Conservation (phyloP, 23 red algal genomes). For the Gracilaria domingensis region DNA sequence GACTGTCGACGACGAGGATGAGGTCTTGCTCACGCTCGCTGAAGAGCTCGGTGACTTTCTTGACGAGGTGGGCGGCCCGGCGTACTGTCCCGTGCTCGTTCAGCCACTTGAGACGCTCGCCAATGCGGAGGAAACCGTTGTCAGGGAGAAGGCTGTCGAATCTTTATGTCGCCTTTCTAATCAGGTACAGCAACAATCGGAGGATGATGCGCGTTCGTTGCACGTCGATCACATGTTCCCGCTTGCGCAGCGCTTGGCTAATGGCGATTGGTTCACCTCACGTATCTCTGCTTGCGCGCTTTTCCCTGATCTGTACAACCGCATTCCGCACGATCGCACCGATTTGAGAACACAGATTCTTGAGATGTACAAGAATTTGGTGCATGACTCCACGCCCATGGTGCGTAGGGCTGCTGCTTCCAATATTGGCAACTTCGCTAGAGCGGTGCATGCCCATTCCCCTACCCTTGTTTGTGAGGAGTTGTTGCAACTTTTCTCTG, state of each 20-base stretch:
- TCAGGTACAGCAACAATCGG: constrained; percentile 38
- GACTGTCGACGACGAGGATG: constrained; percentile 98
- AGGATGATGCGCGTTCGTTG: constrained; percentile 59
- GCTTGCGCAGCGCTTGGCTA: constrained; percentile 84
- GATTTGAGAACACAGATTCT: constrained; percentile 70
- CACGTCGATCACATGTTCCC: constrained; percentile 91
- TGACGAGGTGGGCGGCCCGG: constrained; percentile 83
- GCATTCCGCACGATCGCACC: constrained; percentile 59
- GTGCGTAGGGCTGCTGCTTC: constrained; percentile 92
- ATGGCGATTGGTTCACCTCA: constrained; percentile 98
- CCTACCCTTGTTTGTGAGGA: constrained; percentile 50
- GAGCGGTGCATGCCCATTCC: constrained; percentile 53
- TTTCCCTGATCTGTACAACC: constrained; percentile 69
- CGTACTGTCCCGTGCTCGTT: constrained; percentile 73
- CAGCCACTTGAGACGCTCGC: constrained; percentile 89
- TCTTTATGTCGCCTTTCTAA: constrained; percentile 65
- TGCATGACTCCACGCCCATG: constrained; percentile 96
- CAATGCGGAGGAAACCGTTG: constrained; percentile 93
- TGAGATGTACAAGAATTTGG: constrained; percentile 72
- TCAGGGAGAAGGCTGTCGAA: constrained; percentile 93
- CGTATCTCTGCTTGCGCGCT: constrained; percentile 93
- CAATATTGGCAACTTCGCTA: constrained; percentile 79
- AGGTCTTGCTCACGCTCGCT: constrained; percentile 93
- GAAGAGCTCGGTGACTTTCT: constrained; percentile 93
- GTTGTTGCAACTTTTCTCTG: constrained; percentile 81